Base-by-base conservation (phyloP, 1,284 basidiomycete species). In the Somion occarium region DNA sequence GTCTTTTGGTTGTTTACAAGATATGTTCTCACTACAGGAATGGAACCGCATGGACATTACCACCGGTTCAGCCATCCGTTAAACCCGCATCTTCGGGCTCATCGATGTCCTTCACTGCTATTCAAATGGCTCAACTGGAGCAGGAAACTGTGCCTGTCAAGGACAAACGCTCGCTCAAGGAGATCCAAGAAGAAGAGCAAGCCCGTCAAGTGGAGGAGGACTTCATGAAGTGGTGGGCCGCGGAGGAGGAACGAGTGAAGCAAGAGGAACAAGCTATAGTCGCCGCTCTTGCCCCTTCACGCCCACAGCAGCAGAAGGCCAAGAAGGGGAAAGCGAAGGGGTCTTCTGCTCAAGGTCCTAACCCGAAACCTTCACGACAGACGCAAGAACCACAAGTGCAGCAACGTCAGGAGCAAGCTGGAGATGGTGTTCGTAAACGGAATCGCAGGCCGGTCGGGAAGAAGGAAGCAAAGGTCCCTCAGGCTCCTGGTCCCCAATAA, bases 171-270 rank as follows among this genome's bases (percentile, higher is more conserved):
- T 88, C 85, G 38, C 69, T 93, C 53, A 70, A 74, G n/a, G 83
- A 93, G 58, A 95, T 95, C 42, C 92, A 94, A 66, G 82, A 84
- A 53, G 91, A 95, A 65, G 93, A 94, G 65, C 70, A 74, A 30
- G 80, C 73, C 2, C 73, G 74, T 34, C 79, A 75, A 54, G 75
- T 74, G 30, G 91, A 93, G 66, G 80, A 73, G 1, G 88, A 90
- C 51, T 95, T 94, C 63, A 67, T 93, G 66, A 76, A 73, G 56
- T 94, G 91, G 92, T 94, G 92, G 91, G 73, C 80, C 1, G 82
- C 77, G 3, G 91, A 94, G 64, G 88, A 93, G 68, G 83, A 82
- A 54, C 74, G 87, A 11, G 66, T 88, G 9, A 72, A 70, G 48
- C 58, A 71, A 38, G 78, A 82, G 63, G 30, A 34, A 34, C 30